Evolutionary conservation across 2,329 filamentous ascomycete genomes (phyloP), one percentile per base, ranked within the genome.

Genomic region (Fusarium sambucinum): DNA sequence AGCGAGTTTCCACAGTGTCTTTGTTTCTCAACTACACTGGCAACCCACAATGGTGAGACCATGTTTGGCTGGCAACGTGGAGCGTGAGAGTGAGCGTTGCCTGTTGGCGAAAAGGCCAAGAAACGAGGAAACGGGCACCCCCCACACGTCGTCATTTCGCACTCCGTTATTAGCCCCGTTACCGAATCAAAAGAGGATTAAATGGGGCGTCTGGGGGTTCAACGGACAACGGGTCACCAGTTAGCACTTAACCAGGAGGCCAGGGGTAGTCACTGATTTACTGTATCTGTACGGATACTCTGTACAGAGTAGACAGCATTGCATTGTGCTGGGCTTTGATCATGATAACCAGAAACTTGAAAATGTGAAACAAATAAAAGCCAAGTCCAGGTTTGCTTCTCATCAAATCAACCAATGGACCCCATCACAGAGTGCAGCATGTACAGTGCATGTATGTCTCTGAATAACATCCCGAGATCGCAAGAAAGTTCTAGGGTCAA

Each of bases 141-240:
- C 72, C 72, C 72, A 73, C 72, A 73, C 63, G 56, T 74, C 70
- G 70, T 74, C 72, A 73, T 74, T 74, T 73, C 68, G 69, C 59
- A 64, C 52, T 63, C 70, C 70, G 61, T 74, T 72, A 72, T 74
- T 74, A 74, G 71, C 58, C 65, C 63, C 59, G 61, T 70, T 71
- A 59, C 68, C 71, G 68, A 74, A 73, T 74, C 71, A 73, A 71
- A 73, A 71, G 60, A 59, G 68, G 69, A 42, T 61, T 68, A 48
- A 55, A 38, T 17, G 33, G 46, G 57, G 69, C 62, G 70, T 46
- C 68, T 63, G 63, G 66, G 61, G 61, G 63, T 70, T 72, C 59
- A 68, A 72, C 65, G 59, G 62, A 72, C 62, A 69, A 67, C 66
- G 69, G 66, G 67, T 59, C 37, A 44, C 38, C 30, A 47, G 23